Evolutionary conservation across 176 grass and related monocot species (phyloP).

Genomic region (Elaeis guineensis): DNA sequence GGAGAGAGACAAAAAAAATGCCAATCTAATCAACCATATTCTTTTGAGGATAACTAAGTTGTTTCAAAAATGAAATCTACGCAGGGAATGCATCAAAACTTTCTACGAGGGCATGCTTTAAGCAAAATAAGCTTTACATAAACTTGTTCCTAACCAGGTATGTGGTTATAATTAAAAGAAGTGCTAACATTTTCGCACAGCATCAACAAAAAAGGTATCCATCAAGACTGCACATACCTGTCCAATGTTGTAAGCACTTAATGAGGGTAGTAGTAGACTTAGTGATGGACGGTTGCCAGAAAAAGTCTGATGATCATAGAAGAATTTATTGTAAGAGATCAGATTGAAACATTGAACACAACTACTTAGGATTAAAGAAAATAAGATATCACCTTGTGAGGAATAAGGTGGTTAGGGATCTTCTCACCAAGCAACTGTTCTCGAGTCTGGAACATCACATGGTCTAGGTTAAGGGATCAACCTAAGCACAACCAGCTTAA

Average conservation of each 20-base stretch:
- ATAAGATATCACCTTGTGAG: conserved; percentile 60
- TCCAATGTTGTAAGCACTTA: conserved; percentile 79
- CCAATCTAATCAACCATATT: too few relatives aligned
- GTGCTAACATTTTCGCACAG: too few relatives aligned
- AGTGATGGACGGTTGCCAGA: conserved; percentile 77
- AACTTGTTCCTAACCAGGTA: too few relatives aligned
- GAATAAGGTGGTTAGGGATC: conserved; percentile 63
- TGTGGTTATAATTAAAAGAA: too few relatives aligned
- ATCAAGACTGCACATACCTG: conserved; percentile 32
- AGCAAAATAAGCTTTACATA: too few relatives aligned
- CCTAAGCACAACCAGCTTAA: conserved; percentile 11
- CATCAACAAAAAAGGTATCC: too few relatives aligned
- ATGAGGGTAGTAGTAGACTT: conserved; percentile 64
- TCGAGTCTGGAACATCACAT: conserved; percentile 44
- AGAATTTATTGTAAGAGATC: conserved; percentile 6
- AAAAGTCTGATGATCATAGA: conserved; percentile 58
- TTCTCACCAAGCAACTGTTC: conserved; percentile 68
- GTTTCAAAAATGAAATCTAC: too few relatives aligned
- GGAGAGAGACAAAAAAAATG: too few relatives aligned
- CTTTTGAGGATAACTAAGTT: too few relatives aligned
- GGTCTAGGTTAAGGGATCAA: conserved; percentile 7
- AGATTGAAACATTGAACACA: neutral
- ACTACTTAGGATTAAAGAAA: conserved; percentile 1
- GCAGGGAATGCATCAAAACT: too few relatives aligned
- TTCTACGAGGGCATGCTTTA: too few relatives aligned